Evolutionary conservation across 1,284 basidiomycete species (phyloP).

Genomic region (Apiotrichum mycotoxinovorans): DNA sequence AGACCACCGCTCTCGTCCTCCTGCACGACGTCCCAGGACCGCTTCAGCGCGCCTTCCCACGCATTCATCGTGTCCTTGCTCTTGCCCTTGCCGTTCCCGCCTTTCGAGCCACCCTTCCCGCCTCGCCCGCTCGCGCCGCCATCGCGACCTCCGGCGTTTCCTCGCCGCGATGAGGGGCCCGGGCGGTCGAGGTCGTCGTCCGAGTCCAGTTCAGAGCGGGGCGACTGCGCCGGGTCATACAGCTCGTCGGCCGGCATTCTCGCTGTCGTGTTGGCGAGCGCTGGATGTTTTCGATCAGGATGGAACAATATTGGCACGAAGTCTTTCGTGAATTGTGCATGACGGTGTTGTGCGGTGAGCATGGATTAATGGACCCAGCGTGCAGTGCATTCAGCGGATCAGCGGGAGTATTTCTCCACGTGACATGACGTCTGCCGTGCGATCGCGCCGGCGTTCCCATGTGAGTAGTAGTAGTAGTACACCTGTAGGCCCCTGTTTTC

Average conservation of each 20-base stretch:
- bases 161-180: slow-evolving; percentile 18
- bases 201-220: slow-evolving; percentile 15
- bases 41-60: slow-evolving; percentile 92
- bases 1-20: slow-evolving; percentile 92
- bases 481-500: too few relatives aligned
- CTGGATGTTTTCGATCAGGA: too few relatives aligned
- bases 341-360: too few relatives aligned
- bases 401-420: too few relatives aligned
- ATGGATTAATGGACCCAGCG: too few relatives aligned
- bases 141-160: background rate
- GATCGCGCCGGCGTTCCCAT: too few relatives aligned
- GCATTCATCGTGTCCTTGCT: slow-evolving; percentile 58
- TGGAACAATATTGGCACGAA: too few relatives aligned
- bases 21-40: slow-evolving; percentile 94
- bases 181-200: slow-evolving; percentile 26
- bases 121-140: background rate
- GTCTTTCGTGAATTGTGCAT: too few relatives aligned
- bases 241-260: slow-evolving; percentile 16
- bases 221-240: slow-evolving; percentile 18
- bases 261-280: background rate
- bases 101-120: background rate
- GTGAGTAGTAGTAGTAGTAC: too few relatives aligned
- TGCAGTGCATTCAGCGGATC: too few relatives aligned
- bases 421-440: too few relatives aligned
- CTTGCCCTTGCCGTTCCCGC: slow-evolving; percentile 21